Conservation (phyloP, 805 yeast genomes). For the Pichia eremophila region DNA sequence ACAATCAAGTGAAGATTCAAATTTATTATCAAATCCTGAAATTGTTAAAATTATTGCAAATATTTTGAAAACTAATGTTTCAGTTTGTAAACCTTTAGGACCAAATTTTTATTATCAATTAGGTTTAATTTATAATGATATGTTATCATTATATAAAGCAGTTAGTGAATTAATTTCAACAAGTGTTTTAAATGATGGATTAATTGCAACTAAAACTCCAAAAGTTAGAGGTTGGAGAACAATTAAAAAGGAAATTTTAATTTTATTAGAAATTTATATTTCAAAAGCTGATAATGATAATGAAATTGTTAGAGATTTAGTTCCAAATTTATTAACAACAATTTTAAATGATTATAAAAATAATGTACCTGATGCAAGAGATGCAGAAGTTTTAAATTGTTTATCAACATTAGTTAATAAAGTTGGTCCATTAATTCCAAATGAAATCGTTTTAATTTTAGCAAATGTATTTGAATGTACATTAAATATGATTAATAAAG, state of each 20-base stretch:
- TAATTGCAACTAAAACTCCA: conserved; percentile 89
- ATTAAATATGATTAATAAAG: conserved; percentile 88
- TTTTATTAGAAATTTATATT: conserved; percentile 80
- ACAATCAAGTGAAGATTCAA: conserved; percentile 78
- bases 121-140: conserved; percentile 76
- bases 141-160: conserved; percentile 83
- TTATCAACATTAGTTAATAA: conserved; percentile 82
- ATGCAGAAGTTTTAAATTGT: conserved; percentile 94
- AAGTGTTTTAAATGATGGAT: conserved; percentile 69
- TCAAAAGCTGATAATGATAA: conserved; percentile 79
- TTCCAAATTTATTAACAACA: conserved; percentile 74
- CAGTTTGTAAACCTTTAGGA: conserved; percentile 92
- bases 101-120: conserved; percentile 85
- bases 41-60: conserved; percentile 89
- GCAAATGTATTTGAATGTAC: conserved; percentile 93
- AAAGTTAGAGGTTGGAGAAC: conserved; percentile 93
- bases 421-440: conserved; percentile 82
- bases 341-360: conserved; percentile 82
- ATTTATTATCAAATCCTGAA: conserved; percentile 63
- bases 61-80: conserved; percentile 88
- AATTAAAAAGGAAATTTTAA: conserved; percentile 86
- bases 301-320: conserved; percentile 72
- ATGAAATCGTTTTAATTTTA: conserved; percentile 76
- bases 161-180: conserved; percentile 80
- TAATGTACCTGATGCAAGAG: conserved; percentile 93